Base-by-base conservation (phyloP, 352 stramenopile genomes). In the Aphanomyces astaci region DNA sequence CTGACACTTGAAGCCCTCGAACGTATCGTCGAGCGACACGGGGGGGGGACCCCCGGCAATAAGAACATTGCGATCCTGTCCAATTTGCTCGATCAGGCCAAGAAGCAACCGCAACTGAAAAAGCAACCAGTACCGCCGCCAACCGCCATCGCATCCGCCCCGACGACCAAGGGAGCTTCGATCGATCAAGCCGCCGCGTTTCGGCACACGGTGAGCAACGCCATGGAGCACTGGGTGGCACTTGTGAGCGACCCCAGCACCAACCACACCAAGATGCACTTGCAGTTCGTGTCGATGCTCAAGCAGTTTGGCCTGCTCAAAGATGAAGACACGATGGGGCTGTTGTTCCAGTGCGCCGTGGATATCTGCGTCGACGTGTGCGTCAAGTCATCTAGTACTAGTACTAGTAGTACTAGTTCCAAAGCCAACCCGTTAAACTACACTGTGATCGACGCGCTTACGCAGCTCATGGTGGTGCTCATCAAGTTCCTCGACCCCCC, bases 151-250 rank as follows among this genome's bases (percentile, higher is more conserved):
- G 24, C 53, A 25, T n/a, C 56, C 27, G 11, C 54, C 27, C 45
- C 24, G 9, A 9, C 71, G 70, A 4, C 63, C 51, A n/a, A n/a
- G n/a, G n/a, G 28, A 32, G 39, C n/a, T 64, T 77, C 3, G 82
- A 55, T 80, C 1, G 81, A 80, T 19, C 85, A 92, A 57, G 84
- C 91, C 40, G 84, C 86, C 45, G 82, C 81, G 57, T 95, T 92
- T 71, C 82, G 82, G 11, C 85, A 95, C 74, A 95, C 86, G 0
- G 85, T 95, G 31, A 92, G 81, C 76, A 95, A 95, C 54, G 86
- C 98, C 53, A 76, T 99, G 62, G 96, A 99, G 66, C 89, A 98
- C 76, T 99, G 97, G 97, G 98, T 99, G 51, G 94, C 95, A 22
- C 89, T 99, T 49, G 97, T 98, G 72, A 97, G 90, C 73, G 95